These are phyloP conservation scores for Ganoderma leucocontextum DNA, from an alignment of 1,284 basidiomycete genomes.

Conservation along the genomic window DNA sequence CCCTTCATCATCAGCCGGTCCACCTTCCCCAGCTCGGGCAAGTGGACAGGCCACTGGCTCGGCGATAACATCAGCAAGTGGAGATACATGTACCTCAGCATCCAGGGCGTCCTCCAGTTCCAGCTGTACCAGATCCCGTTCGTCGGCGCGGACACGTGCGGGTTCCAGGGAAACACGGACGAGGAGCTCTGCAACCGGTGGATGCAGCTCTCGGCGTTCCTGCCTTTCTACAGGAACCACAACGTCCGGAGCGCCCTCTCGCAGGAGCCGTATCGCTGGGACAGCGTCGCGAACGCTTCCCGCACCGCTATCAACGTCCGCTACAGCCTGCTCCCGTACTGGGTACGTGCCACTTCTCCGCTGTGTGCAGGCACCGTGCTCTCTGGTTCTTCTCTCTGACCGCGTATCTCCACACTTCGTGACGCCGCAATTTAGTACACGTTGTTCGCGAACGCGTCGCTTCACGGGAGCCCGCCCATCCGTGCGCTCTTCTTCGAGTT, in stretches of 20 bases:
- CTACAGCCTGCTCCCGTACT: constrained; percentile 78
- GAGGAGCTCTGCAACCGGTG: constrained; percentile 86
- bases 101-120: constrained; percentile 81
- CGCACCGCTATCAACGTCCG: constrained; percentile 73
- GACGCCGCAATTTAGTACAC: constrained; percentile 58
- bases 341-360: constrained; percentile 50
- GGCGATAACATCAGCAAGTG: constrained; percentile 73
- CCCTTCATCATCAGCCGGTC: constrained; percentile 74
- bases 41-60: constrained; percentile 63
- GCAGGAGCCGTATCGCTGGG: constrained; percentile 83
- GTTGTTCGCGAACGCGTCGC: constrained; percentile 75
- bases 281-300: constrained; percentile 76
- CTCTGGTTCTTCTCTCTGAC: not conserved
- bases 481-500: constrained; percentile 83
- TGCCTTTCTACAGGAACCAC: constrained; percentile 79
- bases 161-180: constrained; percentile 68
- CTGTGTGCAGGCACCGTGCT: not conserved
- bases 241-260: constrained; percentile 67
- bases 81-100: constrained; percentile 65
- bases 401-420: not conserved
- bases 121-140: constrained; percentile 81
- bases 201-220: constrained; percentile 82
- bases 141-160: constrained; percentile 67
- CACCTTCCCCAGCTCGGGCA: constrained; percentile 76
- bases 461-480: constrained; percentile 70